Conservation (phyloP, 441 rosid species). For the Euphorbia schlechtendalii region DNA sequence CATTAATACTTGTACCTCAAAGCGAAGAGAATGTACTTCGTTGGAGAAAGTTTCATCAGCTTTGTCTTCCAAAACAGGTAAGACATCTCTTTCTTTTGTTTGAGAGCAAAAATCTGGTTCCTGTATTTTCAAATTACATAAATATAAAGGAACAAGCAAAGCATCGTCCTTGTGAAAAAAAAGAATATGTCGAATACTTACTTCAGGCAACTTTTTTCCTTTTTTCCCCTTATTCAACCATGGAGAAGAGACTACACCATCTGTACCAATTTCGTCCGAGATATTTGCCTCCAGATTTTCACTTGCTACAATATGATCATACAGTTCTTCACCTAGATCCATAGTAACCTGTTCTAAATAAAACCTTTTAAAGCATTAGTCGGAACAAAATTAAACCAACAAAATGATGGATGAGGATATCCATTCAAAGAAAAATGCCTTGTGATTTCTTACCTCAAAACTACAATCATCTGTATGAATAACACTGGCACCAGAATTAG, state of each 20-base stretch:
- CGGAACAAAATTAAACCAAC: conserved; percentile 14
- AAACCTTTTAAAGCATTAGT: conserved; percentile 10
- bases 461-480: conserved; percentile 25
- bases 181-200: conserved; percentile 18
- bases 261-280: conserved; percentile 24
- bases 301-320: conserved; percentile 19
- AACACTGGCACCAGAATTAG: conserved; percentile 20
- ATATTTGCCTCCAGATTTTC: conserved; percentile 23
- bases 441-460: conserved; percentile 19
- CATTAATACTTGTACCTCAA: conserved; percentile 56
- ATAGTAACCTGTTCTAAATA: conserved; percentile 28
- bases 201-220: conserved; percentile 32
- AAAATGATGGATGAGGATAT: neutral
- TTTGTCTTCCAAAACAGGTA: conserved; percentile 31
- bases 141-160: conserved; percentile 4
- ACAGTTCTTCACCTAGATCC: conserved; percentile 29
- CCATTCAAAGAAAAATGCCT: conserved; percentile 2
- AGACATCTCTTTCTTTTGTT: conserved; percentile 21
- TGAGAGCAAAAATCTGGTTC: conserved; percentile 16
- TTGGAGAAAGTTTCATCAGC: conserved; percentile 27
- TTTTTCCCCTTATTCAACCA: conserved; percentile 23
- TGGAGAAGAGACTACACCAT: conserved; percentile 25
- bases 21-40: conserved; percentile 48
- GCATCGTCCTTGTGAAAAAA: conserved; percentile 4
- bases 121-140: conserved; percentile 34